phyloP scores from a whole-genome alignment of 805 yeast genomes.

The Diddensiella santjacobensis region DNA sequence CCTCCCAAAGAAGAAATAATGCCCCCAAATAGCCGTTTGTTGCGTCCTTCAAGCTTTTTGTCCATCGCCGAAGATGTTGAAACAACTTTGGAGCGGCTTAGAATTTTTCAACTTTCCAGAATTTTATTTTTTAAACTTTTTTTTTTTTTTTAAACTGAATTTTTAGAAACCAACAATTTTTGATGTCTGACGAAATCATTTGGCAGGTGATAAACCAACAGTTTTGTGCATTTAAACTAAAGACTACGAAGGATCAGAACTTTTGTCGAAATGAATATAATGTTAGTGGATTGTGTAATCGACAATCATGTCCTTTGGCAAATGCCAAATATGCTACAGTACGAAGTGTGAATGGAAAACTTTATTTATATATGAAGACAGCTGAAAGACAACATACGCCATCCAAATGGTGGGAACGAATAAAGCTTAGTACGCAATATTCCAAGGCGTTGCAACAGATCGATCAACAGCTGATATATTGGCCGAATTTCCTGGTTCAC shows the following conservation, averaged over 20 bases:
- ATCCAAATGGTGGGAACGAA: conserved; percentile 89
- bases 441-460: conserved; percentile 83
- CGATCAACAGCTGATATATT: conserved; percentile 80
- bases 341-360: conserved; percentile 33
- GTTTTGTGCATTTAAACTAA: conserved; percentile 91
- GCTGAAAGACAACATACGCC: conserved; percentile 98
- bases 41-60: conserved; percentile 4
- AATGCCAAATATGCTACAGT: conserved; percentile 43
- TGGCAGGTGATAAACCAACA: conserved; percentile 97
- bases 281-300: conserved; percentile 87
- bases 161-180: not conserved
- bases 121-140: conserved; percentile 11
- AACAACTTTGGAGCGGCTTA: conserved; percentile 1
- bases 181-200: conserved; percentile 50
- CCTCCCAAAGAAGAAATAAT: conserved; percentile 16
- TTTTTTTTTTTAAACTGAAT: conserved; percentile 11
- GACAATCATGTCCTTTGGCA: conserved; percentile 95
- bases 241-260: conserved; percentile 82
- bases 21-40: conserved; percentile 20
- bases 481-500: conserved; percentile 89
- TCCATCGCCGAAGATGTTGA: too few relatives aligned
- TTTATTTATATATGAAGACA: conserved; percentile 77
- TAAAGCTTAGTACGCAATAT: conserved; percentile 84
- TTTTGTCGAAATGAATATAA: conserved; percentile 96
- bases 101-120: conserved; percentile 3